Evolutionary conservation across 1,139 yeast genomes (phyloP), one percentile per base, ranked within the genome.

Genomic region (Tardiomyces digboiensis): DNA sequence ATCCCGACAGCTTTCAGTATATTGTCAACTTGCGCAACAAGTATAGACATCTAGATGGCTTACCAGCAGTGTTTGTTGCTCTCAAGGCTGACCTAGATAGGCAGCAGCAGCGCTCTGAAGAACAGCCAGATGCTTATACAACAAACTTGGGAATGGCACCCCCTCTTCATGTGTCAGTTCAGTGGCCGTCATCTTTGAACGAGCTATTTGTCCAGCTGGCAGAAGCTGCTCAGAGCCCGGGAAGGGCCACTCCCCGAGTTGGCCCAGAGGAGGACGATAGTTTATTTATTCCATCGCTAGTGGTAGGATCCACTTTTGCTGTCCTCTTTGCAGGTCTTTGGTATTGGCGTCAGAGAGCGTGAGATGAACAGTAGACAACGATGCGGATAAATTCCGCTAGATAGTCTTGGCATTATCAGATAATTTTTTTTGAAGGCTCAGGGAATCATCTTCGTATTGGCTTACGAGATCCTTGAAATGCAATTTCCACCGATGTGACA

Each of bases 11-110:
- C 43, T 91, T 91, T 62, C 86, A 88, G 44, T 81, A 85, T 58
- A 67, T 89, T 45, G 82, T 84, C 22, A 83, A 84, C 22, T 63
- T 88, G 21, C 68, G 88, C 21, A 67, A 71, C 40, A 73, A 70
- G 48, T 78, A 82, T 55, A 74, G 78, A 0, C 67, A 69, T 37
- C 65, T 89, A 37, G 81, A 79, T 54, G 78, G 78, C 44, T 68
- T 89, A 2, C 98, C 98, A 0, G 75, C 85, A 4, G 82, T 89
- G 0, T 86, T 82, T 59, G 97, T 88, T 1, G 98, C 96, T 0
- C 67, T 88, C 22, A 91, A 91, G 58, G 97, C 98, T 0, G 98
- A 91, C 62, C 69, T 88, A 39, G 98, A 91, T 61, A 80, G 94
- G 52, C 97, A 89, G 58, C 97, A 89, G 56, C 98, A 91, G 58